Evolutionary conservation across 108 stramenopile genomes (phyloP), one percentile per base, ranked within the genome.

Genomic region (Chaetoceros tenuissimus): DNA sequence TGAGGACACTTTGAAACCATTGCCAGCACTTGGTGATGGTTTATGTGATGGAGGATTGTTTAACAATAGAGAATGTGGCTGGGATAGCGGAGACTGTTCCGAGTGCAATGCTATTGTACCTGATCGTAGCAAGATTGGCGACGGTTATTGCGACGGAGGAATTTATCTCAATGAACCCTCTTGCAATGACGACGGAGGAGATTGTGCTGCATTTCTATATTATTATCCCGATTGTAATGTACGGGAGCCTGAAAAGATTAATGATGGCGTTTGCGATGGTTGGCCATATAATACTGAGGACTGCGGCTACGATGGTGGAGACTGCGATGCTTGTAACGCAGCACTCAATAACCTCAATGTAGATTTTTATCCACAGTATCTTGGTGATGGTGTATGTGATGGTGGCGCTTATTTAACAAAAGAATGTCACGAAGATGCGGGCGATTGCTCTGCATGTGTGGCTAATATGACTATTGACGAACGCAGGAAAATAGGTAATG

Each of bases 71-170:
- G 28, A 54, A 17, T 54, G 53, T 31, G 53, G 53, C 17, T 54
- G 53, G 53, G 53, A 54, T 22, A 25, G 17, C 8, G 53, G 53
- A 3, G 53, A 54, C 17, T 54, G 53, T 31, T 8, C 27, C 19
- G 53, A 13, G 10, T 54, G 26, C 21, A 54, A 54, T 22, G 18
- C 18, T 3, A 5, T 30, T 54, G 26, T 29, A 17, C 53, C 53
- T 5, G 53, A 28, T 40, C 34, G 8, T 40, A 10, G 8, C 34
- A 40, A 40, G 13, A 40, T 40, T 40, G 49, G 49, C 16, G 49
- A 51, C 44, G 53, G 53, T 25, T 3, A 29, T 19, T 54, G 53
- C 27, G 53, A 54, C 17, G 53, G 53, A 26, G 53, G 53, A 5
- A 18, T 29, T 13, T 54, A 30, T 17, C 26, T 29, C 17, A 26